A percentile compares a stretch with the other conserved stretches of the same genome.
phyloP scores from a whole-genome alignment of 75 land plant species.

The Pinus tabuliformis region DNA sequence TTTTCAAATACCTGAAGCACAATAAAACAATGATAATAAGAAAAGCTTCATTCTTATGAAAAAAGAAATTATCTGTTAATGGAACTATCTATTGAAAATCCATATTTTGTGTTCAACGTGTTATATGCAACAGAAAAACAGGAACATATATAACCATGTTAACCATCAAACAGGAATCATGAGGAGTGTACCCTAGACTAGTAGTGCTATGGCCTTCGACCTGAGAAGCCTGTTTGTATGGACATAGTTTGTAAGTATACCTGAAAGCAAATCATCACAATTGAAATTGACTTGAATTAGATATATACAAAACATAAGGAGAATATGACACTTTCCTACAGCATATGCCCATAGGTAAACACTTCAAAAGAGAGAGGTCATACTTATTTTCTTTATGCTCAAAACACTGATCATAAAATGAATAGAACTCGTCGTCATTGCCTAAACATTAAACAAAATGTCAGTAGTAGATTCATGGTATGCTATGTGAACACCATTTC shows the following conservation, averaged over 20 bases:
- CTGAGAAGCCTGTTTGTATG: slow-evolving; percentile 85
- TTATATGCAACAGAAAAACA: not conserved
- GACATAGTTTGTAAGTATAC: slow-evolving; percentile 92
- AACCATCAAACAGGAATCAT: not conserved
- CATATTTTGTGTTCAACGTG: not conserved
- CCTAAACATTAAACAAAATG: slow-evolving; percentile 31
- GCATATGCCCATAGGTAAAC: not conserved
- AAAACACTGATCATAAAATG: slow-evolving; percentile 84
- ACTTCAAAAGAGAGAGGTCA: slow-evolving; percentile 4
- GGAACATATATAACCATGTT: not conserved
- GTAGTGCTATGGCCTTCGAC: slow-evolving; percentile 83
- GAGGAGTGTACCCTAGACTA: slow-evolving; percentile 59
- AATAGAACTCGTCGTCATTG: slow-evolving; percentile 82
- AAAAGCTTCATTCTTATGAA: not conserved
- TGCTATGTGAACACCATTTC: not conserved
- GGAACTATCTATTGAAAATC: not conserved
- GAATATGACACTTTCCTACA: not conserved
- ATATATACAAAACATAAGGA: not conserved
- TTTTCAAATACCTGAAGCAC: not conserved
- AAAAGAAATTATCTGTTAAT: not conserved
- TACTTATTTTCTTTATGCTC: slow-evolving; percentile 86
- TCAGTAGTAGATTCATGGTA: not conserved
- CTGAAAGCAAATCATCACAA: slow-evolving; percentile 29
- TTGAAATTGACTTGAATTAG: not conserved
- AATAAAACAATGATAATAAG: not conserved